These are phyloP conservation scores for Aspergillus sp. DNA, from an alignment of 2,329 filamentous ascomycete species.

Conservation along the genomic window DNA sequence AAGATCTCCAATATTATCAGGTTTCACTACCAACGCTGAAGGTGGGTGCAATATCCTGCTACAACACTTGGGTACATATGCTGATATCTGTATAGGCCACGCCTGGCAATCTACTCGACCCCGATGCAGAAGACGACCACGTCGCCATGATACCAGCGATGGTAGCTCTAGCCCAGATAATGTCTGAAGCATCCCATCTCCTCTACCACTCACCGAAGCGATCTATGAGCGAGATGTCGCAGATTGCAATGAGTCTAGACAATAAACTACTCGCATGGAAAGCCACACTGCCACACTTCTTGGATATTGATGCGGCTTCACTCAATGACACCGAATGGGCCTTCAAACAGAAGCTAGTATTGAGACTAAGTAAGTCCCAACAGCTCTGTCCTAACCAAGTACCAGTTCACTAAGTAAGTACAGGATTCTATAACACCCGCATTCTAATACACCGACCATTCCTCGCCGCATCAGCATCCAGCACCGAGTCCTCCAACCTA, in stretches of 20 bases:
- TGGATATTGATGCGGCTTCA: slow-evolving; percentile 24
- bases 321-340: slow-evolving; percentile 34
- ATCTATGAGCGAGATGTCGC: slow-evolving; percentile 24
- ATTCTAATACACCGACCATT: slow-evolving; percentile 35
- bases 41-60: slow-evolving; percentile 3
- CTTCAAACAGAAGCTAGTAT: slow-evolving; percentile 34
- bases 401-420: too few species aligned
- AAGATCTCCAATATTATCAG: slow-evolving; percentile 30
- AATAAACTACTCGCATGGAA: slow-evolving; percentile 25
- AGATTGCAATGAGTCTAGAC: slow-evolving; percentile 25
- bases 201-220: slow-evolving; percentile 27
- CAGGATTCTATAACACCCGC: slow-evolving; percentile 33
- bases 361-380: slow-evolving; percentile 24
- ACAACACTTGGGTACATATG: background rate
- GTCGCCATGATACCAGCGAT: slow-evolving; percentile 30
- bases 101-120: slow-evolving; percentile 10
- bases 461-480: slow-evolving; percentile 22
- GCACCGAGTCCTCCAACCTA: slow-evolving; percentile 6
- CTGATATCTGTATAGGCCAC: slow-evolving; percentile 3
- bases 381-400: too few species aligned
- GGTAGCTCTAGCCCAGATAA: slow-evolving; percentile 29
- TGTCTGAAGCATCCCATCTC: slow-evolving; percentile 30
- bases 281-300: slow-evolving; percentile 19
- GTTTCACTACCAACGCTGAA: slow-evolving; percentile 22
- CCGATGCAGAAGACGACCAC: slow-evolving; percentile 25